Evolutionary conservation across 192 early-diverging fungal genomes (phyloP).

Genomic region (Coemansia biformis): DNA sequence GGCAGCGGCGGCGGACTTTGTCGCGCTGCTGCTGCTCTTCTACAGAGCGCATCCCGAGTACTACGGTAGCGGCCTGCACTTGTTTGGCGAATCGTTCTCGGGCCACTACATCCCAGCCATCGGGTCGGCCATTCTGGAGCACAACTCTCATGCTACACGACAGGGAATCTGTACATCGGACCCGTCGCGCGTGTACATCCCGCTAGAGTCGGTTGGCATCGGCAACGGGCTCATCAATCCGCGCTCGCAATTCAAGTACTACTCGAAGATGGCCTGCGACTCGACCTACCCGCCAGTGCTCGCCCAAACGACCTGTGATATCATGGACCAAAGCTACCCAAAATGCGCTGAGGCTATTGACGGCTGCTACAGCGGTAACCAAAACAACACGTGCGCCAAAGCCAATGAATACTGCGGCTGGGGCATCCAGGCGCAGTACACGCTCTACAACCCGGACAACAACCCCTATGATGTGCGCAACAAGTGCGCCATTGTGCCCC

Average conservation of each 20-base stretch:
- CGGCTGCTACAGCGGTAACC: not conserved
- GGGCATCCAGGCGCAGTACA: not conserved
- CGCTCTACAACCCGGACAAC: conserved; percentile 54
- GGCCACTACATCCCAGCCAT: conserved; percentile 93
- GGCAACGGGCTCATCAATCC: conserved; percentile 89
- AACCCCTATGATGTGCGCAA: conserved; percentile 92
- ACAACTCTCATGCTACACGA: conserved; percentile 45
- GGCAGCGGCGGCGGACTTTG: conserved; percentile 74
- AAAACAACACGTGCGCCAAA: not conserved
- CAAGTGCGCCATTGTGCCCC: conserved; percentile 63
- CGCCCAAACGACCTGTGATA: conserved; percentile 56
- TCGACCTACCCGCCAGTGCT: conserved; percentile 69
- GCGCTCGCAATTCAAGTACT: conserved; percentile 71
- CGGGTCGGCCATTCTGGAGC: conserved; percentile 61
- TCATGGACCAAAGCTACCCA: conserved; percentile 52
- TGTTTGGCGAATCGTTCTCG: conserved; percentile 79
- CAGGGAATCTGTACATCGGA: not conserved
- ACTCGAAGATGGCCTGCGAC: conserved; percentile 65
- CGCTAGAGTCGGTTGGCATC: conserved; percentile 68
- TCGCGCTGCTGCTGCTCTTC: conserved; percentile 85
- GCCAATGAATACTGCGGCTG: not conserved
- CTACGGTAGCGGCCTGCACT: conserved; percentile 64
- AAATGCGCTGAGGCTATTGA: conserved; percentile 3
- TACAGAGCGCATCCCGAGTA: conserved; percentile 74
- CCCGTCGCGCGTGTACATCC: conserved; percentile 1